Evolutionary conservation across 257 asterid genomes (phyloP), one percentile per base, ranked within the genome.

Genomic region (Nicotiana benthamiana): DNA sequence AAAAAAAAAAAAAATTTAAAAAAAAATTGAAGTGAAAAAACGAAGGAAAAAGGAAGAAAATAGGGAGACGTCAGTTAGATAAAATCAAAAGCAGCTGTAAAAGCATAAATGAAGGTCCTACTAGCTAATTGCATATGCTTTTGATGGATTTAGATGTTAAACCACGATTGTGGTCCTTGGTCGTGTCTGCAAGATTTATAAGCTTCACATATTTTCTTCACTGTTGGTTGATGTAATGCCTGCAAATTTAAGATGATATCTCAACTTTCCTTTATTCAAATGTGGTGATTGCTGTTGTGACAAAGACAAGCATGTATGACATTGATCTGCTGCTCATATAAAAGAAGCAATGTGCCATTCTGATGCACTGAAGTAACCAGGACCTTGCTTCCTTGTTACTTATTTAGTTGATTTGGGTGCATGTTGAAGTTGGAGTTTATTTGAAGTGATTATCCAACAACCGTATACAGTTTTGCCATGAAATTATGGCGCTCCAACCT

Each of bases 81-180:
- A 70, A 70, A 43, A 43, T 6, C 59, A 43, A 70, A 70, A 46
- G 22, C 59, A 46, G 48, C 59, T 22, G 77, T 22, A 43, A 28
- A 6, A 22, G 34, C 26, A 51, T 13, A 40, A 43, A 70, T 40
- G 77, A 40, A 36, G 57, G 57, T 70, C 76, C 32, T 5, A 40
- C 52, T 70, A 70, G 57, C 77, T 40, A 70, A 40, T 70, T 70
- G 57, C 77, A 70, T n/a, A 22, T 70, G 77, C 77, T 40, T 68
- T 70, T 70, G 77, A 70, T 46, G 59, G 59, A 32, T 46, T 43
- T 70, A 22, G 34, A 43, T 43, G 36, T 43, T 43, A 46, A 22
- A 43, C 77, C 77, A 3, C 13, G 59, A 22, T 70, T 22, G 59
- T 70, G 36, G 13, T 46, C 77, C 22, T 70, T 22, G 77, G 24